Evolutionary conservation across 2,329 filamentous ascomycete species (phyloP).

Genomic region (Pestalotiopsis sp.): DNA sequence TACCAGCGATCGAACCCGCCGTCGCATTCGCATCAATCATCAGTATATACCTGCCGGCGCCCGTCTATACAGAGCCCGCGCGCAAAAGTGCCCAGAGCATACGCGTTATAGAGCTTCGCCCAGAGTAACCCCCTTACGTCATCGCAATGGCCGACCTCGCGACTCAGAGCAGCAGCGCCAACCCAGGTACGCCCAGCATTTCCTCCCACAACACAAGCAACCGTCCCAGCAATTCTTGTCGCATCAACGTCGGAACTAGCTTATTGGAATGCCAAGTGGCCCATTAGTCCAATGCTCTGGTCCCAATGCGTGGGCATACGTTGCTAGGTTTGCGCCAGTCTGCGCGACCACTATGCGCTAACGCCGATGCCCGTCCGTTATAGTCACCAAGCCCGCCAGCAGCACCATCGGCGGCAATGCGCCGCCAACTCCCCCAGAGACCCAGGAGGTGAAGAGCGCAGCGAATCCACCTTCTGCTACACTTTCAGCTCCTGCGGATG

Average conservation of each 20-base stretch:
- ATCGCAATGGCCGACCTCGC: constrained; percentile 18
- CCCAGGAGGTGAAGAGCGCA: constrained; percentile 21
- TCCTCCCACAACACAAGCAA: background rate
- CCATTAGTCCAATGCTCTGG: background rate
- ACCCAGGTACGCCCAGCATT: constrained; percentile 13
- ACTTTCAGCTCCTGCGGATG: constrained; percentile 20
- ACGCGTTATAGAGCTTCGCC: constrained; percentile 13
- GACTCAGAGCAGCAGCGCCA: constrained; percentile 11
- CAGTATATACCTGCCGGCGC: background rate
- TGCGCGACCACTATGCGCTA: constrained; percentile 10
- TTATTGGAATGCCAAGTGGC: background rate
- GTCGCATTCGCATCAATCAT: background rate
- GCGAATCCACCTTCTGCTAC: constrained; percentile 17
- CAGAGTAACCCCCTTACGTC: constrained; percentile 16
- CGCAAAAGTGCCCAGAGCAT: background rate
- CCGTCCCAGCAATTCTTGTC: background rate
- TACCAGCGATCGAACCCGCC: background rate
- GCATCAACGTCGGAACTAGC: background rate
- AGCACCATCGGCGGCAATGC: constrained; percentile 12
- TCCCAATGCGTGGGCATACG: background rate
- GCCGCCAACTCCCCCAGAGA: constrained; percentile 20
- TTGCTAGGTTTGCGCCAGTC: background rate
- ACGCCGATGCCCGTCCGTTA: background rate
- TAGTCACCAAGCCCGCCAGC: constrained; percentile 15
- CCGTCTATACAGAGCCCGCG: background rate